These are phyloP conservation scores for Solanum clarkiae DNA, from an alignment of 257 asterid species.

Conservation along the genomic window DNA sequence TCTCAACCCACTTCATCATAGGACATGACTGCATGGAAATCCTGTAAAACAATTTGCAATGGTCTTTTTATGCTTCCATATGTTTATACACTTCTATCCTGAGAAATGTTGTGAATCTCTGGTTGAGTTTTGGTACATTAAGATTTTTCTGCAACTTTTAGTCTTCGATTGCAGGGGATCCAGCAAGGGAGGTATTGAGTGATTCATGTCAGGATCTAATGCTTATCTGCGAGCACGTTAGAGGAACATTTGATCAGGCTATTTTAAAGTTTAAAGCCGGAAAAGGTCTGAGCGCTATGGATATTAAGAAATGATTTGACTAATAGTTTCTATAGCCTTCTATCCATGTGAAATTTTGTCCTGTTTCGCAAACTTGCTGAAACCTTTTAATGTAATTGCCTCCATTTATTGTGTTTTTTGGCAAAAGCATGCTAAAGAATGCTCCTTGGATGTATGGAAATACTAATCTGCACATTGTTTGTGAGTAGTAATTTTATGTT, in stretches of 20 bases:
- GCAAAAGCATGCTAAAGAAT: not conserved
- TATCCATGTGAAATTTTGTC: not conserved
- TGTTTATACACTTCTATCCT: not conserved
- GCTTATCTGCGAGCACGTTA: constrained; percentile 57
- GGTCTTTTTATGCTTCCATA: not conserved
- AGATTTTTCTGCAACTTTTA: not conserved
- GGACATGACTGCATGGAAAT: not conserved
- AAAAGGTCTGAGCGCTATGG: constrained; percentile 19
- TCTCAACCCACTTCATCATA: not conserved
- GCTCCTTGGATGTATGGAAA: not conserved
- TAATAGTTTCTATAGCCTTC: not conserved
- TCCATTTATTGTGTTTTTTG: not conserved
- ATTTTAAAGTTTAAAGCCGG: constrained; percentile 40
- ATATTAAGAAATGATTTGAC: constrained; percentile 4
- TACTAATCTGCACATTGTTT: not conserved
- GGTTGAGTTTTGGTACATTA: not conserved
- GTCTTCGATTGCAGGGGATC: constrained; percentile 41
- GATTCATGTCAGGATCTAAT: constrained; percentile 79
- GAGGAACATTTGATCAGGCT: constrained; percentile 62
- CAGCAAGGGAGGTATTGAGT: constrained; percentile 72
- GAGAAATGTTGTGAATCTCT: not conserved
- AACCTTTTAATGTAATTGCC: not conserved
- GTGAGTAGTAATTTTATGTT: not conserved
- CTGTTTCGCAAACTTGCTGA: not conserved
- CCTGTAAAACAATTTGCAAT: not conserved